Evolutionary conservation across 768 basidiomycete genomes (phyloP), one percentile per base, ranked within the genome.

Genomic region (Mycena leptocephala): DNA sequence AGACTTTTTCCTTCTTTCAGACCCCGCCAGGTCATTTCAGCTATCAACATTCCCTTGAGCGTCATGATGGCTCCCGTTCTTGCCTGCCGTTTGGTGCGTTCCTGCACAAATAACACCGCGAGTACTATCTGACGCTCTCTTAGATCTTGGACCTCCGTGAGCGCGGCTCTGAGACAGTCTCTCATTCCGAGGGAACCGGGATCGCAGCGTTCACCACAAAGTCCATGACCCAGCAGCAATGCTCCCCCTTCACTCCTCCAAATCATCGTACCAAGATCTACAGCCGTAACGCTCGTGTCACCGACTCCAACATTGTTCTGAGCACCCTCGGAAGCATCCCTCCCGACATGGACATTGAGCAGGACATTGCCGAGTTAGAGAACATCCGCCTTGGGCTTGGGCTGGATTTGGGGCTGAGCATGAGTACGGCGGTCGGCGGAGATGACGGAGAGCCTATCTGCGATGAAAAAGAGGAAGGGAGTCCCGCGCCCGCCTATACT

Each of bases 71-170:
- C 92, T 22, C 94, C 95, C 28, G 85, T 96, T 41, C 90, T 96
- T 56, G 95, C 95, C 7, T 95, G 95, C 82, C 93, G 95, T 73
- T 88, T 96, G 46, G 93, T 94, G 78, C 76, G 90, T 74, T 48
- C 22, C 22, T 53, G 30, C 48, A 30, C 26, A 32, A 37, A 14
- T 41, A 41, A 65, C 39, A 65, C 39, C 24, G 4, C n/a, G 28
- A 26, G 18, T 62, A 13, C 30, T 26, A 32, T 71, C 61, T 76
- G 16, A 75, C 39, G 39, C 69, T 75, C 62, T 10, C 32, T 24
- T 59, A 94, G 93, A 95, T 96, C 82, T 90, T 96, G 71, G 95
- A 96, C 82, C 90, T 96, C 75, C 94, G 94, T 32, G 93, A 96
- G 81, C 93, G 95, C 72, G 94, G 95, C 51, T 94, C 94, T 0